phyloP scores from a whole-genome alignment of 2,329 filamentous ascomycete genomes.

The Dactylellina haptotyla region DNA sequence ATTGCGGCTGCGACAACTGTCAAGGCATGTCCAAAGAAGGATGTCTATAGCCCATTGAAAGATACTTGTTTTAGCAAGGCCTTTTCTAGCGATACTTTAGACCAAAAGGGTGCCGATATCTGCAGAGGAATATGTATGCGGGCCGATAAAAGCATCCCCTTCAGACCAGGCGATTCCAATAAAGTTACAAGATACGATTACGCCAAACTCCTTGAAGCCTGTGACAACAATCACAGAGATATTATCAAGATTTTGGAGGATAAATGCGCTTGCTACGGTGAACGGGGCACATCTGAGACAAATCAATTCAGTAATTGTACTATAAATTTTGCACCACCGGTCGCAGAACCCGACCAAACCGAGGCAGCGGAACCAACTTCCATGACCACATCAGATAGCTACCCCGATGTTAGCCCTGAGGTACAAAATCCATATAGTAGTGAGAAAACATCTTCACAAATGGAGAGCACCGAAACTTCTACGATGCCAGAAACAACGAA shows the following conservation, averaged over 20 bases:
- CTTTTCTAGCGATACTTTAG: not conserved
- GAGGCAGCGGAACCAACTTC: too few species aligned
- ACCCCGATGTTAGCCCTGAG: not conserved
- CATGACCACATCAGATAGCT: not conserved
- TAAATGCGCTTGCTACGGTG: conserved; percentile 12
- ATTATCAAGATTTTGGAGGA: conserved; percentile 4
- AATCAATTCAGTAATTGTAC: not conserved
- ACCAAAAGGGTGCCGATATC: too few species aligned
- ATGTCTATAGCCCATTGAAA: not conserved
- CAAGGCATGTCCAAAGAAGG: not conserved
- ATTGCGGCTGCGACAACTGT: conserved; percentile 8
- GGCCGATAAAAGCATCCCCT: not conserved
- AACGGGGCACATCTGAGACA: not conserved
- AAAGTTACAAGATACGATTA: not conserved
- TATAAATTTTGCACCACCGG: not conserved
- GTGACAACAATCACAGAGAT: not conserved
- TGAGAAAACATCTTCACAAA: not conserved
- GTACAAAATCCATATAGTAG: not conserved
- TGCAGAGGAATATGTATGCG: not conserved
- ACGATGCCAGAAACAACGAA: not conserved
- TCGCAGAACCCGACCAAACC: not conserved
- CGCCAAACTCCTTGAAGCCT: not conserved
- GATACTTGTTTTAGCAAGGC: not conserved
- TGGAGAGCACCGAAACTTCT: not conserved
- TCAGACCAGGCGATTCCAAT: conserved; percentile 2